These are phyloP conservation scores for Lepraria neglecta DNA, from an alignment of 495 filamentous ascomycete genomes.

Conservation along the genomic window DNA sequence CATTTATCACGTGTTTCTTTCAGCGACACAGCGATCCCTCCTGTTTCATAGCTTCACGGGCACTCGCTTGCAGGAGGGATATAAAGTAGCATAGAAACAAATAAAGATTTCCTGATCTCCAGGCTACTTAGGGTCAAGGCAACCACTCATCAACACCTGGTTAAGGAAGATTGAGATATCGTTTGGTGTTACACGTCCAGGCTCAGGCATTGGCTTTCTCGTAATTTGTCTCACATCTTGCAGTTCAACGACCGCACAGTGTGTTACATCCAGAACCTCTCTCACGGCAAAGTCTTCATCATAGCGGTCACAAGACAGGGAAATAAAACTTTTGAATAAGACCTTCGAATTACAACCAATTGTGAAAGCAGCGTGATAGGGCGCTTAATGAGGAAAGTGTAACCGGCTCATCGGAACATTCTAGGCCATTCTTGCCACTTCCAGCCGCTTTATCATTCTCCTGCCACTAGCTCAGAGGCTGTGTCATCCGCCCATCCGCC, in stretches of 20 bases:
- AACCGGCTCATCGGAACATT: not conserved
- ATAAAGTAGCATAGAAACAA: conserved; percentile 3
- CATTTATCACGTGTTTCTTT: not conserved
- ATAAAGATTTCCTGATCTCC: not conserved
- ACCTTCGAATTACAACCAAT: too few species aligned
- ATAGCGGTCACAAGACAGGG: too few species aligned
- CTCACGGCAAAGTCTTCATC: too few species aligned
- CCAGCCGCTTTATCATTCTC: conserved; percentile 5
- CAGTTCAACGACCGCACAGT: not conserved
- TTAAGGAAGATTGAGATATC: too few species aligned
- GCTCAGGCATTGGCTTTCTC: not conserved
- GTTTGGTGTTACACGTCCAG: not conserved
- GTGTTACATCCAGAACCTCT: too few species aligned
- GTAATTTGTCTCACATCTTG: not conserved
- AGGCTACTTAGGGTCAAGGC: not conserved
- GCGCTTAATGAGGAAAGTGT: conserved; percentile 2
- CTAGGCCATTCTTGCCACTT: conserved; percentile 12
- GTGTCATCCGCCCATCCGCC: conserved; percentile 18
- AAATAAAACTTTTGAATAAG: too few species aligned
- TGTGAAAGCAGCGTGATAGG: not conserved
- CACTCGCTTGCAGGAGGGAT: not conserved
- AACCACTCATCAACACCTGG: not conserved
- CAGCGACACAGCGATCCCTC: not conserved
- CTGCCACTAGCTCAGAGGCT: conserved; percentile 15
- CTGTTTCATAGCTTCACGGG: not conserved